Evolutionary conservation across 1,139 yeast genomes (phyloP), one percentile per base, ranked within the genome.

Genomic region (Geotrichum histeridarum): DNA sequence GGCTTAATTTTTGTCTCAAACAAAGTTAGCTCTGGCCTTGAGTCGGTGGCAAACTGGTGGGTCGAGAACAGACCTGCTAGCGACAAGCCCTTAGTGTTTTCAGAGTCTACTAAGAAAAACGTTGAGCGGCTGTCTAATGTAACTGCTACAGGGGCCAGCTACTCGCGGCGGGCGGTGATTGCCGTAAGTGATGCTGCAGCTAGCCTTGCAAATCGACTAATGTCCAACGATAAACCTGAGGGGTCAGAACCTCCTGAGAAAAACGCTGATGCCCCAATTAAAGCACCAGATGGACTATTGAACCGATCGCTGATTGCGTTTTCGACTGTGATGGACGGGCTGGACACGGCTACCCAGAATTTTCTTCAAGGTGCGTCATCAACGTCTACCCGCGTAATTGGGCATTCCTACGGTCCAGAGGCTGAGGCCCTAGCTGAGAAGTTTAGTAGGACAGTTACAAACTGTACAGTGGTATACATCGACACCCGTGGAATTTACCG

Each of bases 21-120:
- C 42, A 50, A 48, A 27, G 27, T 55, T 7, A 41, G 52, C 22
- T 30, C 42, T 4, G 58, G 58, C 5, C 32, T 55, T 14, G 51
- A 50, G 3, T 42, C 41, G 6, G 54, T 55, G 31, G 58, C 58
- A 15, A 32, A 41, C 37, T 55, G 58, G 58, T 55, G 54, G 54
- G 51, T 47, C 27, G 38, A 49, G 17, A 44, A 42, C 27, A 42
- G 54, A 35, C 54, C 58, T 9, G 48, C 50, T 4, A 41, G 39
- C 7, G 52, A 48, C n/a, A 48, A 48, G 39, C 58, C 58, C 1
- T 36, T 55, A 1, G 54, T 49, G 30, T 55, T 55, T 39, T 42
- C 42, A 12, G 54, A 49, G 31, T 30, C 48, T 1, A 55, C 58
- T 12, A 55, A 53, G 39, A 36, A 11, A 31, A 46, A 39, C 17